These are phyloP conservation scores for Mucor plumbeus DNA, from an alignment of 371 early-diverging fungal species.

Conservation along the genomic window DNA sequence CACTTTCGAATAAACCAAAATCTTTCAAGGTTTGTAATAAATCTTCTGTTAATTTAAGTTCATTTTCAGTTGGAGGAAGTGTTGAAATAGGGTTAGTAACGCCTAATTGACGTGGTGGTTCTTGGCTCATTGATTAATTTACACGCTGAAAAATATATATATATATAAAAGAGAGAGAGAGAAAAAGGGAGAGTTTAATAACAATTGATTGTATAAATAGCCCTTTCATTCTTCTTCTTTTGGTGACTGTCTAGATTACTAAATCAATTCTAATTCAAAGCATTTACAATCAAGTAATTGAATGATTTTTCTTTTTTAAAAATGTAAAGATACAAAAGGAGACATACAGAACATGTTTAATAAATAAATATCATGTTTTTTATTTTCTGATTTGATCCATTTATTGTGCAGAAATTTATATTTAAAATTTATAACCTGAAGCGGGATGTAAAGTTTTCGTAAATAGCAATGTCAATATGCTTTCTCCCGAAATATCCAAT, in stretches of 20 bases:
- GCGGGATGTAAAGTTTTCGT: neutral
- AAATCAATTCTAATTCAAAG: neutral
- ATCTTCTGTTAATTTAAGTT: slow-evolving; percentile 65
- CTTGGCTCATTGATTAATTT: slow-evolving; percentile 29
- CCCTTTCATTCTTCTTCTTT: neutral
- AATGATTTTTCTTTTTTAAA: neutral
- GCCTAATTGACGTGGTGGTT: slow-evolving; percentile 48
- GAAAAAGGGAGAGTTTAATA: neutral
- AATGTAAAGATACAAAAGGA: neutral
- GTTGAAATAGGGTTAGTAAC: slow-evolving; percentile 71
- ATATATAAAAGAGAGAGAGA: neutral
- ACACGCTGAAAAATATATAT: slow-evolving; percentile 40
- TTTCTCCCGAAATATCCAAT: neutral
- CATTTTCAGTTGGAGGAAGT: slow-evolving; percentile 57
- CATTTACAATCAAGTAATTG: neutral
- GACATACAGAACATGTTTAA: neutral
- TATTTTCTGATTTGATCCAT: neutral
- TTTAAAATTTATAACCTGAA: neutral
- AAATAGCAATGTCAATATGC: neutral
- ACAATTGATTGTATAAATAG: neutral
- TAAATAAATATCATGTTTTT: neutral
- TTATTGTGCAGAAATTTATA: neutral
- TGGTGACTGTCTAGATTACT: neutral
- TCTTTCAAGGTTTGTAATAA: slow-evolving; percentile 69
- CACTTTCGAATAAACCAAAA: slow-evolving; percentile 78